Base-by-base conservation (phyloP, 352 stramenopile species). In the Globisporangium emineosum region DNA sequence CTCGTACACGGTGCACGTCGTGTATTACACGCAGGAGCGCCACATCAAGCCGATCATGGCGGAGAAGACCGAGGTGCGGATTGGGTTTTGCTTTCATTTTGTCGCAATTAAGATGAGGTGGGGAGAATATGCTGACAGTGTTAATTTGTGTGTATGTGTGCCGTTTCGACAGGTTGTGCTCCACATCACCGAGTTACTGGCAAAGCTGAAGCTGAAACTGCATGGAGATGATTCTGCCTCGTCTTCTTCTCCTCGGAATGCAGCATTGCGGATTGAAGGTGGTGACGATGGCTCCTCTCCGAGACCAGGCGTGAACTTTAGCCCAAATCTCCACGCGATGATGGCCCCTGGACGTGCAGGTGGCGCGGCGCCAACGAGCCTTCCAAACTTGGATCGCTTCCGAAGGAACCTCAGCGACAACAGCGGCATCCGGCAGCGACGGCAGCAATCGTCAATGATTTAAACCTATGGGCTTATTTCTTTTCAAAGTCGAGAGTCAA, bases 11-110 rank as follows among this genome's bases (percentile, higher is more conserved):
- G 67, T 93, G n/a, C 72, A 91, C 53, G 69, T 91, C 30, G 80
- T 90, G 8, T 93, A 91, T 58, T 89, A 89, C 70, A 88, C 80
- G 17, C 81, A 89, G 29, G 70, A 90, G 64, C 77, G 79, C 5
- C 78, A 89, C 37, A 75, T 89, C 30, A 91, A 84, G 33, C 59
- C 40, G 37, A 60, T 91, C 21, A 76, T 90, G 67, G 67, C 64
- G 0, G 85, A 93, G 55, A 91, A 91, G 37, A 93, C 85, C 9
- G 77, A 89, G 79, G 84, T 88, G 57, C 30, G 69, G 64, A 45
- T 30, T 21, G 50, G 5, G 23, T 23, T 42, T 42, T 42, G 17
- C 40, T 47, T 47, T 47, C 8, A 47, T 23, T 21, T n/a, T 9
- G 17, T 8, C 19, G 40, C 17, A 23, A 7, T 23, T 47, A 23